A percentile compares a stretch with the other conserved stretches of the same genome.
phyloP scores from a whole-genome alignment of 2,329 filamentous ascomycete genomes.

The Penicillium freii region DNA sequence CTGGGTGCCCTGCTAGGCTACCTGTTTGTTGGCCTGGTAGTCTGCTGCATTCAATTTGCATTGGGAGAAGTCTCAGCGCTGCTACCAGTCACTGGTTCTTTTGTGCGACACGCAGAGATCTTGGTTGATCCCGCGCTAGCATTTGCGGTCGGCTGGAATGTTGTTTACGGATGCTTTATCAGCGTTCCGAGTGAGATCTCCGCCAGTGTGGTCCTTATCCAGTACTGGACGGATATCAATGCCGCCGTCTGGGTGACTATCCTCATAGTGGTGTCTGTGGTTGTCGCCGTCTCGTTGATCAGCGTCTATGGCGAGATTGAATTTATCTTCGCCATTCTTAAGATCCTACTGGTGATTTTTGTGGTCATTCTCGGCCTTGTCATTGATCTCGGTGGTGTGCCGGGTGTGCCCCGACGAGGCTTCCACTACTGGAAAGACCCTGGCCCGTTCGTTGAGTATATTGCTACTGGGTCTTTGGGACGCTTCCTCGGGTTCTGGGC shows the following conservation, averaged over 20 bases:
- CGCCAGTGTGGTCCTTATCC: constrained; percentile 61
- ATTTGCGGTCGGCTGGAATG: constrained; percentile 50
- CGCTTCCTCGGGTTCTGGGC: constrained; percentile 62
- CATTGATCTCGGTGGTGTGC: constrained; percentile 62
- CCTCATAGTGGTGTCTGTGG: constrained; percentile 58
- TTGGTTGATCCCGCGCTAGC: constrained; percentile 52
- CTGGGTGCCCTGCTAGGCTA: constrained; percentile 53
- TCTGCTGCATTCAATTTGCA: constrained; percentile 52
- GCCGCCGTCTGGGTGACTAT: constrained; percentile 47
- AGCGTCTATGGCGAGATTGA: constrained; percentile 52
- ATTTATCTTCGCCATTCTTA: constrained; percentile 53
- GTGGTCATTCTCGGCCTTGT: constrained; percentile 51
- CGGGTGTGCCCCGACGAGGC: constrained; percentile 58
- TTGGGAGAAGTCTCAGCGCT: constrained; percentile 53
- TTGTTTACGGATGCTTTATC: constrained; percentile 54
- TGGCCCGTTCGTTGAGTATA: constrained; percentile 65
- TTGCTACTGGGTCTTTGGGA: constrained; percentile 58
- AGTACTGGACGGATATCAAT: constrained; percentile 55
- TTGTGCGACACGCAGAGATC: constrained; percentile 52
- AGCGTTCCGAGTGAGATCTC: constrained; percentile 61
- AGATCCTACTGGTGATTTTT: constrained; percentile 50
- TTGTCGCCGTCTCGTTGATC: constrained; percentile 57
- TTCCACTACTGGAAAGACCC: constrained; percentile 70
- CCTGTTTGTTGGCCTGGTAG: constrained; percentile 49
- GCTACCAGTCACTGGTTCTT: constrained; percentile 52